A percentile compares a stretch with the other conserved stretches of the same genome.
These are phyloP conservation scores for Cantharellus anzutake DNA, from an alignment of 768 basidiomycete genomes.

Conservation along the genomic window DNA sequence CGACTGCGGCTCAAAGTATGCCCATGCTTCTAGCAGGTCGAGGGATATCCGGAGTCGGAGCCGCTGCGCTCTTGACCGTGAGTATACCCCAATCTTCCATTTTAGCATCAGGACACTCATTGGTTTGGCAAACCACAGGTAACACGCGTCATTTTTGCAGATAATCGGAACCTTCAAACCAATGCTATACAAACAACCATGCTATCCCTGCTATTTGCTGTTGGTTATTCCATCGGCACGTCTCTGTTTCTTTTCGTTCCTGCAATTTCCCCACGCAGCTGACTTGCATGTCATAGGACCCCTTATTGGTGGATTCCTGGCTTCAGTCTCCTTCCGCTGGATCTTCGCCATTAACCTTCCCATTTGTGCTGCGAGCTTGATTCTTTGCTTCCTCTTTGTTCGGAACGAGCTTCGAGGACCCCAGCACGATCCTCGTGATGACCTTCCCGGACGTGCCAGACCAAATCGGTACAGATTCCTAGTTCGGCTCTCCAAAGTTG, in stretches of 20 bases:
- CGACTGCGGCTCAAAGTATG: slow-evolving; percentile 30
- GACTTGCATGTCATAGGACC: slow-evolving; percentile 19
- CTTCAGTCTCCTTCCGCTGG: slow-evolving; percentile 28
- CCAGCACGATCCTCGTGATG: slow-evolving; percentile 4
- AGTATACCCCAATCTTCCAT: slow-evolving; percentile 6
- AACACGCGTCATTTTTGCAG: slow-evolving; percentile 26
- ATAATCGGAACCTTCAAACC: slow-evolving; percentile 23
- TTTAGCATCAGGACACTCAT: background rate
- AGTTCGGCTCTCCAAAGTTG: slow-evolving; percentile 20
- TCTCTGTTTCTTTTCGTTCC: background rate
- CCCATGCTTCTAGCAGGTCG: slow-evolving; percentile 27
- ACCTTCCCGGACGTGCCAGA: background rate
- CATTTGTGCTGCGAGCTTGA: slow-evolving; percentile 17
- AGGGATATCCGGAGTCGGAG: slow-evolving; percentile 16
- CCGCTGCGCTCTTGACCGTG: slow-evolving; percentile 10
- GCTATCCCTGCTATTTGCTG: slow-evolving; percentile 25
- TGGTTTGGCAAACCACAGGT: slow-evolving; percentile 13
- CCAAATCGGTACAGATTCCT: background rate
- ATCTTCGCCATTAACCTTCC: slow-evolving; percentile 38
- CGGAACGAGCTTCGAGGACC: slow-evolving; percentile 12
- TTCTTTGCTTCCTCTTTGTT: slow-evolving; percentile 25
- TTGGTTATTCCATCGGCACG: slow-evolving; percentile 18
- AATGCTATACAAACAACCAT: slow-evolving; percentile 26
- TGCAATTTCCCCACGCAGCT: background rate
- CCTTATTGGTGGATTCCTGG: slow-evolving; percentile 25